These are phyloP conservation scores for Agaricales sp. DNA, from an alignment of 1,284 basidiomycete species.

Conservation along the genomic window DNA sequence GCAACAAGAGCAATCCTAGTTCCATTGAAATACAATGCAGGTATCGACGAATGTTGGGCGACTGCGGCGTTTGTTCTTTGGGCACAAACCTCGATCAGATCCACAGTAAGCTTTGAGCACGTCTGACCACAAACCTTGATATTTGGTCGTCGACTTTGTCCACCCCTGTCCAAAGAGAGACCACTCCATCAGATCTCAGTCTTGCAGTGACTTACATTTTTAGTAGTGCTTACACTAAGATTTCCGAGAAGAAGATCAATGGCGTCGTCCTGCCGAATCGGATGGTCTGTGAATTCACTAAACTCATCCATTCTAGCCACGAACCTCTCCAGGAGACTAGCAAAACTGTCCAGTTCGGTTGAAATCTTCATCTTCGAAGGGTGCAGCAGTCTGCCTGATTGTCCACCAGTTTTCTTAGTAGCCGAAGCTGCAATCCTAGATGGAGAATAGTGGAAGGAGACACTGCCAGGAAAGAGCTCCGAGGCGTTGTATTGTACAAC, in stretches of 20 bases:
- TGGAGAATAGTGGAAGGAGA: neutral
- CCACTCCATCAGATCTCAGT: neutral
- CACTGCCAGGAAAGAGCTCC: neutral
- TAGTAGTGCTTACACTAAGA: neutral
- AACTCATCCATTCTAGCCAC: neutral
- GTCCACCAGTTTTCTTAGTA: neutral
- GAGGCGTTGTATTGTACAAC: neutral
- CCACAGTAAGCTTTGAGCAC: too few species aligned
- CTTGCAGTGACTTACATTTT: neutral
- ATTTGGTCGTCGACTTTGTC: neutral
- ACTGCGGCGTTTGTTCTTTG: too few species aligned
- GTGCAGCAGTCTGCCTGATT: too few species aligned
- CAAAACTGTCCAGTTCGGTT: neutral
- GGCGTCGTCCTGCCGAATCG: neutral
- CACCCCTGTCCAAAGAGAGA: neutral
- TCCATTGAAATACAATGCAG: neutral
- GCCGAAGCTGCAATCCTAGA: neutral
- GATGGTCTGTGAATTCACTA: neutral
- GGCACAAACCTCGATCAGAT: too few species aligned
- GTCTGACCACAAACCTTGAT: neutral
- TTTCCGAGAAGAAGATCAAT: neutral
- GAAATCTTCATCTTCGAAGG: neutral
- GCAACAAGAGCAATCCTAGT: neutral
- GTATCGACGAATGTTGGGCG: neutral
- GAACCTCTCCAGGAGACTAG: neutral